Evolutionary conservation across 78 protist species (phyloP), one percentile per base, ranked within the genome.

Genomic region (Isochrysis galbana): DNA sequence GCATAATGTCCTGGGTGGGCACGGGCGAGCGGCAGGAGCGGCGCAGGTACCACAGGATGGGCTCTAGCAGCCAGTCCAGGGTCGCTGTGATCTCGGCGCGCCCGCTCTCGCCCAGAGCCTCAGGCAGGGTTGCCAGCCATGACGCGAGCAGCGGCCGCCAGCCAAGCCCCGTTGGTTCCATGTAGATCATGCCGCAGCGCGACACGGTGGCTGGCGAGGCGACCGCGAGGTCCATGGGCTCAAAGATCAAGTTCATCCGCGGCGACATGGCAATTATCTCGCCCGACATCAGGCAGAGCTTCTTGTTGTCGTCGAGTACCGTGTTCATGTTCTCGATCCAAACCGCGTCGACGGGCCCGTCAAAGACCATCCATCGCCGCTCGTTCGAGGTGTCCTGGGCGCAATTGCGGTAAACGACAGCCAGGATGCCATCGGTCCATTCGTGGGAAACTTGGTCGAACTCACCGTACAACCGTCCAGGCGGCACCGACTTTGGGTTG

Each of bases 261-360:
- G 90, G 94, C 41, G 95, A 51, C 84, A 98, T 92, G 7, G 69
- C 22, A 89, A 98, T 96, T 89, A 94, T 96, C 90, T 95, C 98
- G 55, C 98, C 98, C 7, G 91, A 69, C 48, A 95, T 69, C 25
- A 97, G 95, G 90, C 97, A 96, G 67, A 97, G 97, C 97, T 96
- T 96, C 95, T 97, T 97, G 96, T 95, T 96, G 87, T 97, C 99
- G 84, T 97, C 98, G 44, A 97, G 94, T 42, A 97, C 97, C 2
- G 98, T 95, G 95, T 97, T 97, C 97, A 97, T 96, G 93, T 92
- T 86, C 95, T 98, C 99, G 87, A 98, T 95, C 99, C 99, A 98
- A 29, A 95, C 48, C 25, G 98, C 97, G 87, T 97, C 98, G 69
- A 97, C 98, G 0, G 98, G 97, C 2, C 98, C 98, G 39, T 97